Evolutionary conservation across 73 alveolate genomes (phyloP), one percentile per base, ranked within the genome.

Genomic region (Chromera velia): DNA sequence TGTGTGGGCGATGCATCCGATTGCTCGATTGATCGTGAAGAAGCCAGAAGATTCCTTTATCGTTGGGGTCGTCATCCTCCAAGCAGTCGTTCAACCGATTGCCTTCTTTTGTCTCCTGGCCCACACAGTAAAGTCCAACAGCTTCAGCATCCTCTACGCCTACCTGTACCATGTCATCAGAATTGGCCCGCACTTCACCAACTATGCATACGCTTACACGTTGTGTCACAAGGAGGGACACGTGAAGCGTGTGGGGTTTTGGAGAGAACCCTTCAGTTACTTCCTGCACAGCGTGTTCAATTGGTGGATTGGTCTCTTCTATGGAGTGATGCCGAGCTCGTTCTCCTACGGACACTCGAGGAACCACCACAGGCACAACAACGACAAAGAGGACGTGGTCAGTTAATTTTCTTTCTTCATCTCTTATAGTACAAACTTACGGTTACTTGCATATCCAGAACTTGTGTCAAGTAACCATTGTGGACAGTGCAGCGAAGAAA

Each of bases 221-320:
- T 33, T 70, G 4, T 70, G 67, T 33, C 78, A 70, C 78, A 70
- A 70, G 68, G 78, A 70, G 45, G 78, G 78, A 70, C 78, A 70
- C n/a, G 45, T 70, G 78, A 65, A n/a, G n/a, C n/a, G 78, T 28
- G 78, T 65, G 33, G 78, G 32, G 18, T 65, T 70, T 28, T 70
- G 45, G 67, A 70, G 45, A 10, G 78, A 70, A 70, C 78, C 78
- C n/a, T 70, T 34, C n/a, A 70, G 67, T n/a, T n/a, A n/a, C 27
- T 70, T 70, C 48, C 45, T 70, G 32, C 33, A 65, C n/a, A 70
- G 45, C 67, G 45, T 70, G 24, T 70, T 70, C 68, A 70, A 70
- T 65, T 70, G 78, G 78, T 70, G 78, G 78, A 70, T 70, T n/a
- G 78, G 78, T 30, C 45, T 70, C 32, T 70, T 70, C 78, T 70